phyloP scores from a whole-genome alignment of 768 basidiomycete genomes.

The Hebeloma cylindrosporum region DNA sequence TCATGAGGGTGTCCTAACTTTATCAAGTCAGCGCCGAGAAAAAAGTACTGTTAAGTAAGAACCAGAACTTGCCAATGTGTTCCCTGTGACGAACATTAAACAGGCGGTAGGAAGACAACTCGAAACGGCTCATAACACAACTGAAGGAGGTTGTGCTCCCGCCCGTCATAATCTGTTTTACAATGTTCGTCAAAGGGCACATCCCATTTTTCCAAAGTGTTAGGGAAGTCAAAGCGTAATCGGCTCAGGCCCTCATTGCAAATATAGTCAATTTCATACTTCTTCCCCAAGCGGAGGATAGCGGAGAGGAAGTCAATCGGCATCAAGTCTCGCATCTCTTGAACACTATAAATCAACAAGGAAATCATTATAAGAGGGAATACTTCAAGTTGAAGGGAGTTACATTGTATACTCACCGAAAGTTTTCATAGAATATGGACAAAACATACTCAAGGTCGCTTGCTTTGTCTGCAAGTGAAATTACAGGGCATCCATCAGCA shows the following conservation, averaged over 20 bases:
- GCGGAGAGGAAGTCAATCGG: neutral
- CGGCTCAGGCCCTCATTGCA: neutral
- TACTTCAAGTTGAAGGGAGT: neutral
- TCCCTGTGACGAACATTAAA: no score
- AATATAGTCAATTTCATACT: constrained; percentile 7
- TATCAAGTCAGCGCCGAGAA: no score
- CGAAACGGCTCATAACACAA: no score
- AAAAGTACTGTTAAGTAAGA: no score
- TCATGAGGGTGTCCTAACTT: no score
- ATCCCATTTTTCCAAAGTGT: constrained; percentile 1
- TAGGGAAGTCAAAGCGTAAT: constrained; percentile 4
- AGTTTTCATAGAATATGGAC: constrained; percentile 5
- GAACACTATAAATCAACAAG: neutral
- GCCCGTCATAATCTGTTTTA: no score
- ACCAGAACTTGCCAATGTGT: no score
- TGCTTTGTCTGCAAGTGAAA: neutral
- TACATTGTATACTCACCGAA: neutral
- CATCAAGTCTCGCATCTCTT: neutral
- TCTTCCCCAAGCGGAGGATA: constrained; percentile 7
- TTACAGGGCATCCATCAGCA: constrained; percentile 5
- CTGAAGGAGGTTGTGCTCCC: no score
- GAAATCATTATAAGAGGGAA: no score
- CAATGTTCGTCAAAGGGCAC: no score
- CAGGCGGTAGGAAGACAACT: no score
- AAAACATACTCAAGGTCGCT: constrained; percentile 3